Evolutionary conservation across 176 grass and related monocot species (phyloP).

Genomic region (Cenchrus purpureus): DNA sequence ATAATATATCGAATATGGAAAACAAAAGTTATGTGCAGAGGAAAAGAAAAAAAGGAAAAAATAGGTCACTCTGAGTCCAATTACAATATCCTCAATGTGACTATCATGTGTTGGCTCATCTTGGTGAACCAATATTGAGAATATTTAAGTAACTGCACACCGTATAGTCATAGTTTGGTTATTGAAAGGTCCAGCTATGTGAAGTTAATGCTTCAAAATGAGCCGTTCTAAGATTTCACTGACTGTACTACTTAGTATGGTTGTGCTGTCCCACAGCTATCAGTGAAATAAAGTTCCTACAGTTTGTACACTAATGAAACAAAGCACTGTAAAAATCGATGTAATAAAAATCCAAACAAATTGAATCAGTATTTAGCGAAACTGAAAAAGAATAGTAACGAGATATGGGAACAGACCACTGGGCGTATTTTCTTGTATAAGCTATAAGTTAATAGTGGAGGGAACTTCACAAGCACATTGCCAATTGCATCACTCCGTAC

Average conservation of each 20-base stretch:
- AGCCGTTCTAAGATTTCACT: neutral
- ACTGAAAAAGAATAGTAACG: constrained; percentile 28
- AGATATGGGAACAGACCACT: constrained; percentile 67
- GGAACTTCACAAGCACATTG: constrained; percentile 85
- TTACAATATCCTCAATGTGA: neutral
- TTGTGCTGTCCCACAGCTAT: neutral
- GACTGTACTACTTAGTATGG: neutral
- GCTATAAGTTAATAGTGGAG: constrained; percentile 76
- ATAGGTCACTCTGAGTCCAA: neutral
- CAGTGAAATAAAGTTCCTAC: neutral
- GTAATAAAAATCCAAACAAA: neutral
- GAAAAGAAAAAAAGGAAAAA: neutral
- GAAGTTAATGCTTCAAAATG: neutral
- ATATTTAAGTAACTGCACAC: neutral
- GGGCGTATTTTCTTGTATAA: constrained; percentile 94
- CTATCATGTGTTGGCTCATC: neutral
- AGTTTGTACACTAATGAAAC: neutral
- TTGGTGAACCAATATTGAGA: constrained; percentile 15
- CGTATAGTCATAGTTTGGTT: constrained; percentile 2
- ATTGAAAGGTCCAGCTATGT: constrained; percentile 2
- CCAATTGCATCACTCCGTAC: constrained; percentile 80
- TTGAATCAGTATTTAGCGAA: neutral
- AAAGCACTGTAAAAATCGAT: neutral
- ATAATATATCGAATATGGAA: neutral
- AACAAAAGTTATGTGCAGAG: neutral